Evolutionary conservation across 192 early-diverging fungal genomes (phyloP), one percentile per base, ranked within the genome.

Genomic region (Podila minutissima): DNA sequence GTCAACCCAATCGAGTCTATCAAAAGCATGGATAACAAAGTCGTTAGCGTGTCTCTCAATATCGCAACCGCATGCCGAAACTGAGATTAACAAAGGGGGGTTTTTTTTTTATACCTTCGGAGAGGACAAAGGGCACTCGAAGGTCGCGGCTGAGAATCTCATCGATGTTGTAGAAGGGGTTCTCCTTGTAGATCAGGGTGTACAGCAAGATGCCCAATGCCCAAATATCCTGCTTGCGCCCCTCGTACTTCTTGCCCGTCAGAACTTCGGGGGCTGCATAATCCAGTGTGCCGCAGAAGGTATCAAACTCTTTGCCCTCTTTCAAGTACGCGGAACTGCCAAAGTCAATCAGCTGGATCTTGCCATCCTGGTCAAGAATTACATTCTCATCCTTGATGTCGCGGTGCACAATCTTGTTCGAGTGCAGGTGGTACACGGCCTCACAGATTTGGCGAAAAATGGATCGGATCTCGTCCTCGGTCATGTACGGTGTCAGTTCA

Each of bases 321-420:
- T 89, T 88, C 26, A 92, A 71, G 59, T 88, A 90, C 28, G 89
- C 88, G 0, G 91, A 89, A 57, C 88, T 88, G 15, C 95, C 95
- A 89, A 96, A 96, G 71, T 96, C 95, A 66, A 95, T 92, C 64
- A 96, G 73, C 62, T 94, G 90, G 59, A 94, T 84, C n/a, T 71
- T 76, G 59, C 84, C 82, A 20, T 74, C 41, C 51, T 89, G 79
- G 72, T 91, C 89, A 59, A 93, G 69, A 67, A 95, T 89, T n/a
- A 94, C 91, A 82, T 96, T 96, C 69, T 96, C 95, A 64, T 96
- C 95, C 78, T 96, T 96, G 76, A 96, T 95, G 82, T 96, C 95
- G 32, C 93, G 82, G 63, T 96, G 95, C 20, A 92, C 91, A 74
- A 94, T 92, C 33, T 87, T 87, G 59, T 89, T 78, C 32, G 79